phyloP scores from a whole-genome alignment of 202 grass and related monocot genomes.

The Tripidium arundinaceum region DNA sequence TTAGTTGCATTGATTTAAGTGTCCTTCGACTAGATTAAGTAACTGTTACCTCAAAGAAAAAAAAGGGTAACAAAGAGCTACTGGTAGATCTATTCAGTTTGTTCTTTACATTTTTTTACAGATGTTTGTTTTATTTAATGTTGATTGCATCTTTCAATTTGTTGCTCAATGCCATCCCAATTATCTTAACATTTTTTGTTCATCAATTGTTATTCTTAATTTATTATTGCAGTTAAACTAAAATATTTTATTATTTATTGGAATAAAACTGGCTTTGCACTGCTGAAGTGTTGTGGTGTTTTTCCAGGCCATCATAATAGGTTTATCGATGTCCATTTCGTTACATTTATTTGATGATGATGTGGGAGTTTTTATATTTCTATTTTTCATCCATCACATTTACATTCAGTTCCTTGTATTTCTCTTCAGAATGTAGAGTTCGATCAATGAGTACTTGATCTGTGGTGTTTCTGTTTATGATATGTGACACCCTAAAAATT shows the following conservation, averaged over 20 bases:
- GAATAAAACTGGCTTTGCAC: not conserved
- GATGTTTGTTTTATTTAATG: not conserved
- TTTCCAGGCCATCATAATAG: not conserved
- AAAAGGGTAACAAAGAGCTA: not conserved
- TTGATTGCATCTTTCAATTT: not conserved
- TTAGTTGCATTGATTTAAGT: no score
- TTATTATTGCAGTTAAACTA: not conserved
- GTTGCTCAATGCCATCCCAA: not conserved
- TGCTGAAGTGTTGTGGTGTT: not conserved
- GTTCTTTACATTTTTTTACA: not conserved
- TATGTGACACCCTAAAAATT: no score
- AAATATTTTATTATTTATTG: not conserved
- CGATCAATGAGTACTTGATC: no score
- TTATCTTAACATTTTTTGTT: not conserved
- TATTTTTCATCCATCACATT: not conserved
- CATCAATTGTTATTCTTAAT: slow-evolving; percentile 10
- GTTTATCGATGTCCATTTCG: not conserved
- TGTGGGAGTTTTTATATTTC: not conserved
- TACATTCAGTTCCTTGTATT: not conserved
- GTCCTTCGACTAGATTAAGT: slow-evolving; percentile 13
- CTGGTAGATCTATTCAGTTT: not conserved
- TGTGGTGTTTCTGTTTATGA: no score
- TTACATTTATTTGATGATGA: not conserved
- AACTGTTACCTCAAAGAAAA: not conserved
- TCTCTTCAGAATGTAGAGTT: slow-evolving; percentile 23